Percentiles rank a stretch among this genome's conserved stretches.
These are phyloP conservation scores for Lachancea quebecensis DNA, from an alignment of 805 yeast species.

Conservation along the genomic window DNA sequence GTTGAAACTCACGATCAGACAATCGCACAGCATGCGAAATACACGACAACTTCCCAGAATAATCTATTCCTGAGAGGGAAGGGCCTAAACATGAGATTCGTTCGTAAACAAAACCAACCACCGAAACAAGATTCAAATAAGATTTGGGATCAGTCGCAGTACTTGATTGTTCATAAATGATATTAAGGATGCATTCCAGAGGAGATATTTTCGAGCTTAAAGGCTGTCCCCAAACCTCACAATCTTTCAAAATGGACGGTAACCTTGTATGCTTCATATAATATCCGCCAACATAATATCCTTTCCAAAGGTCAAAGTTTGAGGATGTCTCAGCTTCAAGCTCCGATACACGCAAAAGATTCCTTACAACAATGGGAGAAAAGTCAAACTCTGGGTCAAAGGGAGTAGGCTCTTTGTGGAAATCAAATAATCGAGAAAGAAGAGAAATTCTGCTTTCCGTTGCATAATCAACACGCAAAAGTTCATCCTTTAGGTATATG, in stretches of 20 bases:
- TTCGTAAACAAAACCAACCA: not conserved
- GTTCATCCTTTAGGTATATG: conserved; percentile 11
- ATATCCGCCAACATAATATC: conserved; percentile 11
- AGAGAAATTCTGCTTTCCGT: conserved; percentile 8
- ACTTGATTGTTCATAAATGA: not conserved
- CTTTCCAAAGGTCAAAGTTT: conserved; percentile 16
- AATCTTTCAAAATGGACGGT: not conserved
- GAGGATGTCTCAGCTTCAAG: conserved; percentile 7
- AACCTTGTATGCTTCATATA: conserved; percentile 1
- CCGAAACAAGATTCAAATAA: not conserved
- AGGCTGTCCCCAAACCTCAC: not conserved
- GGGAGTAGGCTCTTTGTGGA: conserved; percentile 8
- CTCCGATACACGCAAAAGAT: conserved; percentile 6
- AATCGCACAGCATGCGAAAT: not conserved
- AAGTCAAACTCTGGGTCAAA: conserved; percentile 3
- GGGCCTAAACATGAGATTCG: too few species aligned
- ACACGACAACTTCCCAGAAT: too few species aligned
- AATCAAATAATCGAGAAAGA: conserved; percentile 16
- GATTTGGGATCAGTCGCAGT: not conserved
- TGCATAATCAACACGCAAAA: conserved; percentile 8
- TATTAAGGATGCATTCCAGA: not conserved
- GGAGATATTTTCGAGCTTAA: not conserved
- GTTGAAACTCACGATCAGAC: not conserved
- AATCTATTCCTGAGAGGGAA: too few species aligned
- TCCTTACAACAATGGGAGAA: conserved; percentile 3